Conservation (phyloP, 331 rosid genomes). For the Arachis monticola region DNA sequence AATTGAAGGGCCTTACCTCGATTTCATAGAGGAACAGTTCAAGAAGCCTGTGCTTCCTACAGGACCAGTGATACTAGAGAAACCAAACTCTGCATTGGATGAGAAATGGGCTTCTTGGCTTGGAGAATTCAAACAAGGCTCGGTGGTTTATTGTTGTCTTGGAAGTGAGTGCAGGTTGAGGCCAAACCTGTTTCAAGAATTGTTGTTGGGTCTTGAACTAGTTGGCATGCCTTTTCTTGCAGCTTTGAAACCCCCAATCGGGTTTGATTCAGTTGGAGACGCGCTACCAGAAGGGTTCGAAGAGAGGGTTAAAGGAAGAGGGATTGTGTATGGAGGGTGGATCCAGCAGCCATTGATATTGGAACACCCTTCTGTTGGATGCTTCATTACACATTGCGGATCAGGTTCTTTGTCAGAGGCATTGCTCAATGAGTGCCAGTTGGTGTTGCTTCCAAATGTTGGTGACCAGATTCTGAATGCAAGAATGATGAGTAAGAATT, state of each 20-base stretch:
- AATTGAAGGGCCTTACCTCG: conserved; percentile 57
- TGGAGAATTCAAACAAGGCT: conserved; percentile 32
- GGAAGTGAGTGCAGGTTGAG: conserved; percentile 56
- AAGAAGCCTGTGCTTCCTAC: conserved; percentile 42
- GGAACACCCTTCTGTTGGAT: conserved; percentile 52
- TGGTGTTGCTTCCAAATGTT: conserved; percentile 54
- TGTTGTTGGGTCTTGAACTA: conserved; percentile 61
- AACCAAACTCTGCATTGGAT: conserved; percentile 42
- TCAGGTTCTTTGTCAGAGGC: conserved; percentile 57
- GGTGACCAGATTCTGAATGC: conserved; percentile 58
- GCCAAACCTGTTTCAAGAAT: conserved; percentile 45
- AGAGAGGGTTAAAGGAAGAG: conserved; percentile 41
- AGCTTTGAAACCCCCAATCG: conserved; percentile 51
- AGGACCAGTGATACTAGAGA: conserved; percentile 48
- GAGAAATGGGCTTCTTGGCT: conserved; percentile 48
- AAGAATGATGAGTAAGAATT: conserved; percentile 45
- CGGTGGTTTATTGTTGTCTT: conserved; percentile 57
- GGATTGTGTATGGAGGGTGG: conserved; percentile 48
- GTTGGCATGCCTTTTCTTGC: conserved; percentile 52
- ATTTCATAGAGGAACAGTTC: conserved; percentile 39
- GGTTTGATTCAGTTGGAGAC: conserved; percentile 42
- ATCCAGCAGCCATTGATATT: conserved; percentile 44
- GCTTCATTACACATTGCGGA: conserved; percentile 59
- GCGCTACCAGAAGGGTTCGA: conserved; percentile 58
- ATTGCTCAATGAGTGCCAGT: conserved; percentile 48